Percentiles rank a stretch among this genome's conserved stretches.
Evolutionary conservation across 345 rosid species (phyloP).

Genomic region (Salix caprea): DNA sequence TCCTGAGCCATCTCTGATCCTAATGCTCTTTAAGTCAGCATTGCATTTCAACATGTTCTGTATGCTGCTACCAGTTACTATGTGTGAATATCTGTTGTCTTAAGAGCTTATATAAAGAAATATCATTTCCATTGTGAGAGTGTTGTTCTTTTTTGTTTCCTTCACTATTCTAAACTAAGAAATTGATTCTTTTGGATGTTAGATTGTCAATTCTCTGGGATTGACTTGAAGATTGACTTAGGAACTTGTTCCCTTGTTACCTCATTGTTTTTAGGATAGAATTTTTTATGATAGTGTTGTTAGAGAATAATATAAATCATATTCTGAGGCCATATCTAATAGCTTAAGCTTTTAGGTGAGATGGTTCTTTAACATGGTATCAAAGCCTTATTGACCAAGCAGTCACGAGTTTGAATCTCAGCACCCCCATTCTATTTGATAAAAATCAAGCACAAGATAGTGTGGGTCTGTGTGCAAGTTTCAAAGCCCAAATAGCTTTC

Average conservation of each 20-base stretch:
- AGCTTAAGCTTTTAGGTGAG: too few relatives aligned
- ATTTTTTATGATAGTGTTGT: background rate
- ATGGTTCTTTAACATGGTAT: too few relatives aligned
- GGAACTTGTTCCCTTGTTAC: background rate
- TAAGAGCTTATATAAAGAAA: background rate
- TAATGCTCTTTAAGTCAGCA: background rate
- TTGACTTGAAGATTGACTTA: background rate
- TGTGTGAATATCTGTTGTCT: background rate
- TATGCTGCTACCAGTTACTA: background rate
- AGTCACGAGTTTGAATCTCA: too few relatives aligned
- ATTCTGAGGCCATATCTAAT: too few relatives aligned
- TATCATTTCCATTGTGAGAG: background rate
- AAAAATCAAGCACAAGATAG: too few relatives aligned
- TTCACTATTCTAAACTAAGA: background rate
- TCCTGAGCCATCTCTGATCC: background rate
- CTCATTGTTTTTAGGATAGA: background rate
- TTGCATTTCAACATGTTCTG: background rate
- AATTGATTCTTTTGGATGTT: conserved; percentile 4
- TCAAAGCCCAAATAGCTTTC: too few relatives aligned
- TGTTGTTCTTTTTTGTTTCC: background rate
- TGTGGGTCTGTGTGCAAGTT: too few relatives aligned
- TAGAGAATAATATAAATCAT: too few relatives aligned
- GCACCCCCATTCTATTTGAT: too few relatives aligned
- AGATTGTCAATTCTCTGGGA: background rate
- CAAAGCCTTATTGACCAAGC: too few relatives aligned